Conservation (phyloP, 257 asterid genomes). For the Scutellaria baicalensis region DNA sequence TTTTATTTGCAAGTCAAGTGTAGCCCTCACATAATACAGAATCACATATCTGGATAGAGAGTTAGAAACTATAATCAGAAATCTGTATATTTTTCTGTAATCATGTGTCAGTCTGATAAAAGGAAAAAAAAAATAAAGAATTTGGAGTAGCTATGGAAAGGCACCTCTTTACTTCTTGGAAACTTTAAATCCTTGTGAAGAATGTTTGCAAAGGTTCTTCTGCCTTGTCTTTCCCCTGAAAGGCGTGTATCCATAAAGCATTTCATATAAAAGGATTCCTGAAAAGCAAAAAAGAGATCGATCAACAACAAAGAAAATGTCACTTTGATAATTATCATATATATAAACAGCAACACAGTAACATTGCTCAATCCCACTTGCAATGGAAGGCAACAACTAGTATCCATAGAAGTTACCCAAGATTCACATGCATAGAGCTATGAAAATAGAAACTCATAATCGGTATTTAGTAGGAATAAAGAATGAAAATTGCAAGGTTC, state of each 20-base stretch:
- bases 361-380: not conserved
- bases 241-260: constrained; percentile 95
- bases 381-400: not conserved
- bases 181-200: constrained; percentile 90
- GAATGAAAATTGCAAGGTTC: not conserved
- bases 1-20: not conserved
- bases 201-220: constrained; percentile 82
- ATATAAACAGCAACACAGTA: not conserved
- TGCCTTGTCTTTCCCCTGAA: constrained; percentile 98
- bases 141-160: constrained; percentile 3
- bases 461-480: too few species aligned
- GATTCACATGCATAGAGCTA: not conserved
- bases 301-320: not conserved
- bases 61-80: not conserved
- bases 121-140: not conserved
- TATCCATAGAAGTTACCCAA: not conserved
- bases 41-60: not conserved
- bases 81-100: not conserved
- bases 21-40: not conserved
- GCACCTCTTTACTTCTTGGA: constrained; percentile 74
- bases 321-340: not conserved
- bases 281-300: not conserved
- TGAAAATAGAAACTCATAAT: not conserved
- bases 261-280: constrained; percentile 91
- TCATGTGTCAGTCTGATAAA: not conserved